Evolutionary conservation across 2,329 filamentous ascomycete species (phyloP).

Genomic region (Cephalotrichum gorgonifer): DNA sequence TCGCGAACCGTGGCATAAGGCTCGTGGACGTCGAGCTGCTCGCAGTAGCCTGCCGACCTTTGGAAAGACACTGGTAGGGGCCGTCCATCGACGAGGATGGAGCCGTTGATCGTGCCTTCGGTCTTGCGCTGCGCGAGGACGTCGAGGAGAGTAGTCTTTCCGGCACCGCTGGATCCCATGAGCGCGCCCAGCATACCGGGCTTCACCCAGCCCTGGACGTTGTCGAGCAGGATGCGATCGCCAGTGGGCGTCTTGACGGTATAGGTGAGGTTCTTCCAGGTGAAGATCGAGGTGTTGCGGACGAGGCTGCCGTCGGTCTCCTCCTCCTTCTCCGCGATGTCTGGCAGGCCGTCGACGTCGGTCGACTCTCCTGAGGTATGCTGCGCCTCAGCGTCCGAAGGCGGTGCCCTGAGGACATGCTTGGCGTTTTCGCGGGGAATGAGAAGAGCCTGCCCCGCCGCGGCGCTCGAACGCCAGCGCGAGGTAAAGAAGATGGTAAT

Average conservation of each 20-base stretch:
- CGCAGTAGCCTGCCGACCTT: slow-evolving; percentile 68
- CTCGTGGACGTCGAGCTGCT: slow-evolving; percentile 73
- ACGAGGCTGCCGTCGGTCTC: slow-evolving; percentile 47
- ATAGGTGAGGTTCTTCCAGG: slow-evolving; percentile 64
- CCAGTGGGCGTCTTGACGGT: slow-evolving; percentile 51
- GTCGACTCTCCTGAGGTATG: slow-evolving; percentile 5
- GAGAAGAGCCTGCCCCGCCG: slow-evolving; percentile 39
- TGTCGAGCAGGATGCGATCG: slow-evolving; percentile 61
- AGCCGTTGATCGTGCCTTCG: slow-evolving; percentile 64
- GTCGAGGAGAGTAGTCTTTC: slow-evolving; percentile 78
- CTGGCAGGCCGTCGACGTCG: no score
- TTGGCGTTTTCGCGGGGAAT: slow-evolving; percentile 51
- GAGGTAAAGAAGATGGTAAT: slow-evolving; percentile 48
- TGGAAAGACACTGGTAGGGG: slow-evolving; percentile 66
- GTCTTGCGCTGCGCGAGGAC: slow-evolving; percentile 72
- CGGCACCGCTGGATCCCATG: slow-evolving; percentile 75
- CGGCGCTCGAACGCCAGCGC: slow-evolving; percentile 42
- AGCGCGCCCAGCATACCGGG: slow-evolving; percentile 68
- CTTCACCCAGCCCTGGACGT: slow-evolving; percentile 77
- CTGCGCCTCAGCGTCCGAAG: slow-evolving; percentile 38
- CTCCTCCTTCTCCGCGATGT: slow-evolving; percentile 6
- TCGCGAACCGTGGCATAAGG: slow-evolving; percentile 65
- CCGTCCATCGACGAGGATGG: slow-evolving; percentile 66
- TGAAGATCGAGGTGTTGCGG: slow-evolving; percentile 59
- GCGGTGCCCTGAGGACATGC: slow-evolving; percentile 18